Percentiles rank a stretch among this genome's conserved stretches.
Conservation (phyloP, 2,329 filamentous ascomycete genomes). For the Aspergillus arachidicola region DNA sequence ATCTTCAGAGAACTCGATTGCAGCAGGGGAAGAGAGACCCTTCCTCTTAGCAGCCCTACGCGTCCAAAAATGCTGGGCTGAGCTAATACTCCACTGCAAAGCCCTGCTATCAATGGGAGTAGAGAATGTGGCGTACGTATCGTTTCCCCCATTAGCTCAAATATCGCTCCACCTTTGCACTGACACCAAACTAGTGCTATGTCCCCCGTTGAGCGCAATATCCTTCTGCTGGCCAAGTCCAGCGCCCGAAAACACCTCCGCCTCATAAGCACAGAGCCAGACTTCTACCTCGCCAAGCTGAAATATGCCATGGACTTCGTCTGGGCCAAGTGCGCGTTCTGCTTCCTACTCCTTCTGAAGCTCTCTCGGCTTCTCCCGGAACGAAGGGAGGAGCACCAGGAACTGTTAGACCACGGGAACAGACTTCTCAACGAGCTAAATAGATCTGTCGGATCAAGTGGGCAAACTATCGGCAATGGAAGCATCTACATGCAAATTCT, state of each 20-base stretch:
- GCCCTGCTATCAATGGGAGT: conserved; percentile 53
- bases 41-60: conserved; percentile 51
- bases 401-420: conserved; percentile 48
- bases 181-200: conserved; percentile 41
- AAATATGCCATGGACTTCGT: conserved; percentile 61
- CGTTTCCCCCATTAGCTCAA: not conserved
- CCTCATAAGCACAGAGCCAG: conserved; percentile 50
- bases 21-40: conserved; percentile 35
- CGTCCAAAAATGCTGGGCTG: conserved; percentile 58
- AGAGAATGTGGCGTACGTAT: conserved; percentile 49
- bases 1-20: conserved; percentile 28
- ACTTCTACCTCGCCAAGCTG: conserved; percentile 54
- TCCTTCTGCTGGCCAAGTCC: conserved; percentile 54
- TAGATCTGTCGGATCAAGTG: conserved; percentile 29
- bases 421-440: conserved; percentile 47
- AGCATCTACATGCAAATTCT: conserved; percentile 56
- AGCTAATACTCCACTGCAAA: conserved; percentile 56
- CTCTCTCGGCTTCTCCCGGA: conserved; percentile 54
- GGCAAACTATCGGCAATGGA: conserved; percentile 43
- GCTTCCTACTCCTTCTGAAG: conserved; percentile 58
- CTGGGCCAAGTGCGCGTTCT: conserved; percentile 62
- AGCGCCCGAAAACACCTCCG: conserved; percentile 55
- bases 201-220: conserved; percentile 50
- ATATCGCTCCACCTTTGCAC: too few species aligned
- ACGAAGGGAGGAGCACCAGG: conserved; percentile 38